A percentile compares a stretch with the other conserved stretches of the same genome.
These are phyloP conservation scores for Leucogyrophana mollusca DNA, from an alignment of 768 basidiomycete genomes.

Conservation along the genomic window DNA sequence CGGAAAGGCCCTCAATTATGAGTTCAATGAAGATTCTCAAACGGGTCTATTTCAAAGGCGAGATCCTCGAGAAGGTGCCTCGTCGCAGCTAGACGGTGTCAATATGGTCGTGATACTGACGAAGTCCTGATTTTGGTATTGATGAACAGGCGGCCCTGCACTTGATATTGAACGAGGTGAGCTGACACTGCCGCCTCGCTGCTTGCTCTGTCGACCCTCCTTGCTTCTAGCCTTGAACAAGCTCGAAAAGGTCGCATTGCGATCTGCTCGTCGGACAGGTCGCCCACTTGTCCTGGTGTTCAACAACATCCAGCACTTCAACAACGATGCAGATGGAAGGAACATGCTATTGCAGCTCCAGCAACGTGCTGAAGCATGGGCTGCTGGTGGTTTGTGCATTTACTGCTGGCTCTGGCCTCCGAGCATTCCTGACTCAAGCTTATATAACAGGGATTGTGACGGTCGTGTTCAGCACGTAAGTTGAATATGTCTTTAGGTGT, in stretches of 20 bases:
- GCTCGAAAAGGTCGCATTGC: constrained; percentile 80
- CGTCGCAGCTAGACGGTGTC: constrained; percentile 12
- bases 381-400: constrained; percentile 59
- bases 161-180: constrained; percentile 80
- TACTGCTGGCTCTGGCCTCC: constrained; percentile 3
- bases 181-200: constrained; percentile 6
- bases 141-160: constrained; percentile 58
- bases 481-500: constrained; percentile 11
- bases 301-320: constrained; percentile 76
- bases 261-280: constrained; percentile 51
- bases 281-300: constrained; percentile 78
- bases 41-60: constrained; percentile 76
- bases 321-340: constrained; percentile 74
- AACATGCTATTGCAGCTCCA: constrained; percentile 85
- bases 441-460: constrained; percentile 61
- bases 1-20: constrained; percentile 84
- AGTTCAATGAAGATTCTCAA: constrained; percentile 83
- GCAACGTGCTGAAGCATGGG: constrained; percentile 84
- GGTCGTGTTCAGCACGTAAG: constrained; percentile 75
- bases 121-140: constrained; percentile 1
- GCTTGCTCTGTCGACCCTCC: not conserved
- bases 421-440: constrained; percentile 4
- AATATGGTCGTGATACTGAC: constrained; percentile 3
- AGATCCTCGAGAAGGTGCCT: constrained; percentile 75
- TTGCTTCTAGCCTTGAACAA: constrained; percentile 65